These are phyloP conservation scores for Skeletonema potamos DNA, from an alignment of 108 stramenopile species.

Conservation along the genomic window DNA sequence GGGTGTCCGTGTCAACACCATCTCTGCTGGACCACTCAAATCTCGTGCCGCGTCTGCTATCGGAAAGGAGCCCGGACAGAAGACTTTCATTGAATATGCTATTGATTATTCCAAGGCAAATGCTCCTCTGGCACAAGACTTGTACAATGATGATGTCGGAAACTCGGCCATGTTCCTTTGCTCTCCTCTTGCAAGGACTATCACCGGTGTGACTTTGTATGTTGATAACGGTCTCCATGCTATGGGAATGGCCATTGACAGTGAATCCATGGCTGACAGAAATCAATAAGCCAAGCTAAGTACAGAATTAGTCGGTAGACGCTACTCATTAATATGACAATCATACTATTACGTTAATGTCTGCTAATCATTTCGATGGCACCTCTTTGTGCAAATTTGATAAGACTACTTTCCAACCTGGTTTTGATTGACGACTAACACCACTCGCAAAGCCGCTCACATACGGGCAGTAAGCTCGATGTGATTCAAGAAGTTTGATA, in stretches of 20 bases:
- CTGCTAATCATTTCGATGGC: background rate
- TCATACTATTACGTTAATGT: background rate
- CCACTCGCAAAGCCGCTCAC: slow-evolving; percentile 24
- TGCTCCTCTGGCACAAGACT: slow-evolving; percentile 93
- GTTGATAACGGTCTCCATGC: slow-evolving; percentile 91
- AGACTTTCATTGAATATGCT: slow-evolving; percentile 98
- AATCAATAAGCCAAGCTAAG: background rate
- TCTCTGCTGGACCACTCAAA: slow-evolving; percentile 98
- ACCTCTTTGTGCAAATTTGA: slow-evolving; percentile 3
- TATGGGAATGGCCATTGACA: slow-evolving; percentile 94
- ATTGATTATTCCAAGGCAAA: slow-evolving; percentile 98
- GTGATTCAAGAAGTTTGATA: slow-evolving; percentile 26
- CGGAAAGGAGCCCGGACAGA: slow-evolving; percentile 89
- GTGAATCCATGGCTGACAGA: slow-evolving; percentile 61
- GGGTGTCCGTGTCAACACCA: slow-evolving; percentile 94
- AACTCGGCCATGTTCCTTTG: slow-evolving; percentile 89
- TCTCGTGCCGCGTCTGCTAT: slow-evolving; percentile 94
- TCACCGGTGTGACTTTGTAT: slow-evolving; percentile 93
- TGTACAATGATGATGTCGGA: slow-evolving; percentile 98
- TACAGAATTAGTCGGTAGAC: background rate
- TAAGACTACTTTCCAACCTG: slow-evolving; percentile 33
- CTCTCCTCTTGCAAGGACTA: slow-evolving; percentile 87
- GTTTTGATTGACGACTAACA: slow-evolving; percentile 1
- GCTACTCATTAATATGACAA: background rate
- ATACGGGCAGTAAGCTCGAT: slow-evolving; percentile 36